These are phyloP conservation scores for Vickermania ingenoplastis DNA, from an alignment of 208 protist genomes.

Conservation along the genomic window DNA sequence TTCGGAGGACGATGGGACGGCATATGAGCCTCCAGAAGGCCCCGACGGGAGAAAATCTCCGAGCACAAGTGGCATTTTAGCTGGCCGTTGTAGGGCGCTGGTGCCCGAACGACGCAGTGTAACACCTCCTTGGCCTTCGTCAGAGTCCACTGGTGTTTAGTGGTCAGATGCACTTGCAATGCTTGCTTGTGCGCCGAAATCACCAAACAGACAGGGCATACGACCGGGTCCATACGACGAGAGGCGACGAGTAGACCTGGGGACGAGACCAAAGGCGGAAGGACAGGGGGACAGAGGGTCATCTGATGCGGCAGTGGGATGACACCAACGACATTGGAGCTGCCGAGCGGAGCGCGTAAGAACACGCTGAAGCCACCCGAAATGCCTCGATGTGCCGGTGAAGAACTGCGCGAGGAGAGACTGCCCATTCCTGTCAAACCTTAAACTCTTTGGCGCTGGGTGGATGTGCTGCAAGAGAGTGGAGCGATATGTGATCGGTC, in stretches of 20 bases:
- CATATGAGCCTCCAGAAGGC: no score
- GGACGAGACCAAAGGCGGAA: not conserved
- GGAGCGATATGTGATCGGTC: not conserved
- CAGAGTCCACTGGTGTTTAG: no score
- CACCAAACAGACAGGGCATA: constrained; percentile 1
- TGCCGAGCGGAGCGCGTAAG: not conserved
- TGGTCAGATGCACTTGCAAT: no score
- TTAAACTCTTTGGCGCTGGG: not conserved
- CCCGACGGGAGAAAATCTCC: no score
- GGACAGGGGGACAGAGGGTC: not conserved
- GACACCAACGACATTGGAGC: not conserved
- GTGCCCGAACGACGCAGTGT: no score
- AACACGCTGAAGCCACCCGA: constrained; percentile 1
- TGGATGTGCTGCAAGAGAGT: not conserved
- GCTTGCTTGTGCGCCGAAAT: not conserved
- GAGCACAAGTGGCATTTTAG: no score
- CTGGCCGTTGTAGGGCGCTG: no score
- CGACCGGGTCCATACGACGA: not conserved
- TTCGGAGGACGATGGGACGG: no score
- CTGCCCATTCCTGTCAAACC: not conserved
- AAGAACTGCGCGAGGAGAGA: not conserved
- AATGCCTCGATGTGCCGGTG: not conserved
- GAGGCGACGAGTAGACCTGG: not conserved
- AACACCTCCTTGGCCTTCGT: no score
- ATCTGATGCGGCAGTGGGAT: not conserved